Evolutionary conservation across 306 rosid genomes (phyloP).

Genomic region (Corylus avellana): DNA sequence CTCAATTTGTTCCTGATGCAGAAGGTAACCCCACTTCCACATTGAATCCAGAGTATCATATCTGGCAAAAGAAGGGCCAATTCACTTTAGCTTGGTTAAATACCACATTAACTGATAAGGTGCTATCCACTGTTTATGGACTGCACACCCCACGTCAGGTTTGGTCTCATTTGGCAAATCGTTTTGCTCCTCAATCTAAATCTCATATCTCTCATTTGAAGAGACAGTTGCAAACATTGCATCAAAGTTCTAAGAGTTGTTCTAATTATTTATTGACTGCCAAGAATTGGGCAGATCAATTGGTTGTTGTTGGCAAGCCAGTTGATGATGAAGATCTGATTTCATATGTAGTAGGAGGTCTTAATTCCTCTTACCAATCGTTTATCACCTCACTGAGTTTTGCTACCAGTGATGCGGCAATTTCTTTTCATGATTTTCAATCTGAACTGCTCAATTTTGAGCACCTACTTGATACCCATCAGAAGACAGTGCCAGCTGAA

Average conservation of each 20-base stretch:
- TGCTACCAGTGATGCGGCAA: too few relatives aligned
- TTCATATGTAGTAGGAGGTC: not conserved
- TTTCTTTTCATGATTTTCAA: too few relatives aligned
- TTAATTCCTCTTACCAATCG: too few relatives aligned
- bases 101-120: not conserved
- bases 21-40: not conserved
- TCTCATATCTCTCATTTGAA: not conserved
- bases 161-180: not conserved
- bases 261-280: not conserved
- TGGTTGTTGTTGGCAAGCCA: not conserved
- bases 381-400: not conserved
- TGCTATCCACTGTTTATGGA: not conserved
- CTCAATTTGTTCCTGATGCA: not conserved
- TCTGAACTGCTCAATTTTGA: too few relatives aligned
- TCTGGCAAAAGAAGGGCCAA: not conserved
- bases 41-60: not conserved
- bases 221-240: not conserved
- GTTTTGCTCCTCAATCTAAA: not conserved
- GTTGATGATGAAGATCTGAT: not conserved
- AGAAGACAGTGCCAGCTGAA: too few relatives aligned
- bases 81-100: not conserved
- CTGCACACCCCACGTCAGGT: not conserved
- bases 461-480: too few relatives aligned
- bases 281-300: not conserved
- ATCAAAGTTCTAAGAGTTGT: too few relatives aligned